Percentiles rank a stretch among this genome's conserved stretches.
Conservation (phyloP, 345 rosid species). For the Erysimum cheiranthoides region DNA sequence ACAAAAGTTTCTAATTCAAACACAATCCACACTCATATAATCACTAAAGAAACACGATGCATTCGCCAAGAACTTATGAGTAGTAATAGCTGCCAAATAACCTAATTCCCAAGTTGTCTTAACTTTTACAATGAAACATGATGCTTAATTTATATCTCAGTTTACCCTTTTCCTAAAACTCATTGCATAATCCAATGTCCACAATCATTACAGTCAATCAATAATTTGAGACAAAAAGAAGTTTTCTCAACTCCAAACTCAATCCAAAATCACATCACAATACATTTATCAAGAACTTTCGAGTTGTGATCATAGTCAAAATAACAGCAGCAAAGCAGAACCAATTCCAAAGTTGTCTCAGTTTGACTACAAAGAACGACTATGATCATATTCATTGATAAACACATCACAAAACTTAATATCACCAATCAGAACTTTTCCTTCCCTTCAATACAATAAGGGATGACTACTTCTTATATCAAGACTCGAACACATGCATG, state of each 20-base stretch:
- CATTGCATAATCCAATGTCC: slow-evolving; percentile 14
- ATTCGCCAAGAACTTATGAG: background rate
- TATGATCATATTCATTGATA: slow-evolving; percentile 3
- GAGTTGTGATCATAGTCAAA: background rate
- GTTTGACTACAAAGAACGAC: background rate
- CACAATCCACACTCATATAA: slow-evolving; percentile 8
- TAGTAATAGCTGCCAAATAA: background rate
- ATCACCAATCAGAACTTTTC: background rate
- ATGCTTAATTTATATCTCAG: background rate
- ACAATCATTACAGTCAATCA: slow-evolving; percentile 10
- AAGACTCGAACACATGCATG: background rate
- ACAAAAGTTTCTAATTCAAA: background rate
- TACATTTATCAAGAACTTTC: background rate
- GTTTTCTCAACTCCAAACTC: background rate
- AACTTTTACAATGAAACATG: slow-evolving; percentile 1
- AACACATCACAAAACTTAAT: slow-evolving; percentile 7
- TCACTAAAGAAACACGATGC: background rate
- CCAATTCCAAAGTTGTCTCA: background rate
- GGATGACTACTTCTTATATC: background rate
- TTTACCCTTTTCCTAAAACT: background rate
- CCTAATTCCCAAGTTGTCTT: background rate
- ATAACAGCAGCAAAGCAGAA: background rate
- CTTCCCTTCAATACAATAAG: background rate
- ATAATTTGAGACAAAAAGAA: background rate
- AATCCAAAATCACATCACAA: background rate